Percentiles rank a stretch among this genome's conserved stretches.
Evolutionary conservation across 2,329 filamentous ascomycete genomes (phyloP).

Genomic region (Pseudonectria foliicola): DNA sequence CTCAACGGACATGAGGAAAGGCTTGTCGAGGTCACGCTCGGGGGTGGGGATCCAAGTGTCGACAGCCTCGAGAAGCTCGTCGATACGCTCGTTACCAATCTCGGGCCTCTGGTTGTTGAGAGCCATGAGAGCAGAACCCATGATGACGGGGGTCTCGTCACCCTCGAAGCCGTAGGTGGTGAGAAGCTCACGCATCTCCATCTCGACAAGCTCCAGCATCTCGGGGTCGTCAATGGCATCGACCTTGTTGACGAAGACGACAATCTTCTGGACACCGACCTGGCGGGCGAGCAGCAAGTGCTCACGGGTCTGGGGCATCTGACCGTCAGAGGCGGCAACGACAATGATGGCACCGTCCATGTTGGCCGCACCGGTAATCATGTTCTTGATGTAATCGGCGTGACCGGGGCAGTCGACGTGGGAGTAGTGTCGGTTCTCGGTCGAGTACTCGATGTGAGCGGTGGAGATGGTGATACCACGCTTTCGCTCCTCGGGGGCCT

Average conservation of each 20-base stretch:
- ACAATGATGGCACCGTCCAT: conserved; percentile 99
- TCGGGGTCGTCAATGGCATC: conserved; percentile 95
- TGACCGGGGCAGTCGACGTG: conserved; percentile 99
- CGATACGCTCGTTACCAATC: conserved; percentile 81
- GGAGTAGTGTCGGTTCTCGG: conserved; percentile 90
- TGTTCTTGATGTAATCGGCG: conserved; percentile 99
- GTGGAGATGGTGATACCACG: conserved; percentile 99
- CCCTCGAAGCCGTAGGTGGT: conserved; percentile 92
- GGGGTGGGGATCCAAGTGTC: conserved; percentile 97
- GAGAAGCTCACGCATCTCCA: conserved; percentile 99
- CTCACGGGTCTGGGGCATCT: conserved; percentile 99
- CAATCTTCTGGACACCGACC: conserved; percentile 95
- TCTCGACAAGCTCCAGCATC: conserved; percentile 99
- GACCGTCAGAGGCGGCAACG: conserved; percentile 94
- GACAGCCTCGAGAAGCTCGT: conserved; percentile 82
- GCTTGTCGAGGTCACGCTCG: conserved; percentile 89
- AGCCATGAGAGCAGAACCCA: conserved; percentile 94
- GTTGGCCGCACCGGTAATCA: conserved; percentile 99
- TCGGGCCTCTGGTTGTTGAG: conserved; percentile 81
- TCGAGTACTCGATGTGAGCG: conserved; percentile 97
- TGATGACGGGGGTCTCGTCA: conserved; percentile 93
- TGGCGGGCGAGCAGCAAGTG: conserved; percentile 96
- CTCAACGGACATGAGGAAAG: conserved; percentile 98
- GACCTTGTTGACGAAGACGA: conserved; percentile 99
- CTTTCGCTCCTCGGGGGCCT: conserved; percentile 98